These are phyloP conservation scores for Glebionis coronaria DNA, from an alignment of 129 eudicot genomes.

Conservation along the genomic window DNA sequence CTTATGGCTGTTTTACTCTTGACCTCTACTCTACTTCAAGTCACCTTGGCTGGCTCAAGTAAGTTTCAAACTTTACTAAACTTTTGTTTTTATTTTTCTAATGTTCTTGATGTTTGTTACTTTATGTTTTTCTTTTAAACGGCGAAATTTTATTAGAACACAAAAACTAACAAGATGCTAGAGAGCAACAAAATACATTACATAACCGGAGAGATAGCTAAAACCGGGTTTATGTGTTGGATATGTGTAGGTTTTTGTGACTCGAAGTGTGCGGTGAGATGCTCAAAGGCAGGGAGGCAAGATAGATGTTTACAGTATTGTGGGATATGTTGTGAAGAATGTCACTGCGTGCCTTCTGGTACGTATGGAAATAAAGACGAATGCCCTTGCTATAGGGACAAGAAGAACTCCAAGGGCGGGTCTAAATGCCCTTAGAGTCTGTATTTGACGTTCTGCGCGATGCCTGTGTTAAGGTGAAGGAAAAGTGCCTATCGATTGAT, in stretches of 20 bases:
- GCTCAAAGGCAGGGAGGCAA: conserved; percentile 61
- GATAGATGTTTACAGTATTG: conserved; percentile 74
- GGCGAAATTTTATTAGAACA: too few species aligned
- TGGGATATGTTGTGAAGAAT: conserved; percentile 69
- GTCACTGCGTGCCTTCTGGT: conserved; percentile 86
- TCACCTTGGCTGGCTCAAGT: conserved; percentile 57
- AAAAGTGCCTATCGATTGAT: too few species aligned
- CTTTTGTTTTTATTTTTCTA: not conserved
- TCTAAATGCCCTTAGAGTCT: conserved; percentile 62
- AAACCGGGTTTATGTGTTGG: too few species aligned
- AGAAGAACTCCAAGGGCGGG: conserved; percentile 66
- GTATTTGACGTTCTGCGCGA: not conserved
- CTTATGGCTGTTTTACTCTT: conserved; percentile 38
- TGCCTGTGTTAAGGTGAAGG: not conserved
- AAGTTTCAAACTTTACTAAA: conserved; percentile 19
- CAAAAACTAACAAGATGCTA: too few species aligned
- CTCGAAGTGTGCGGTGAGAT: conserved; percentile 60
- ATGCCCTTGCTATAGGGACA: conserved; percentile 84
- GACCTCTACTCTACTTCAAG: conserved; percentile 39
- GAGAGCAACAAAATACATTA: too few species aligned
- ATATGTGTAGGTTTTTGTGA: conserved; percentile 44
- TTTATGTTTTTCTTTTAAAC: too few species aligned
- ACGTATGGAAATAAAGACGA: conserved; percentile 72
- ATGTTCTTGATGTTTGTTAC: not conserved
- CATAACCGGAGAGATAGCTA: too few species aligned